A percentile compares a stretch with the other conserved stretches of the same genome.
Evolutionary conservation across 2,329 filamentous ascomycete species (phyloP).

Genomic region (Pyricularia sp.): DNA sequence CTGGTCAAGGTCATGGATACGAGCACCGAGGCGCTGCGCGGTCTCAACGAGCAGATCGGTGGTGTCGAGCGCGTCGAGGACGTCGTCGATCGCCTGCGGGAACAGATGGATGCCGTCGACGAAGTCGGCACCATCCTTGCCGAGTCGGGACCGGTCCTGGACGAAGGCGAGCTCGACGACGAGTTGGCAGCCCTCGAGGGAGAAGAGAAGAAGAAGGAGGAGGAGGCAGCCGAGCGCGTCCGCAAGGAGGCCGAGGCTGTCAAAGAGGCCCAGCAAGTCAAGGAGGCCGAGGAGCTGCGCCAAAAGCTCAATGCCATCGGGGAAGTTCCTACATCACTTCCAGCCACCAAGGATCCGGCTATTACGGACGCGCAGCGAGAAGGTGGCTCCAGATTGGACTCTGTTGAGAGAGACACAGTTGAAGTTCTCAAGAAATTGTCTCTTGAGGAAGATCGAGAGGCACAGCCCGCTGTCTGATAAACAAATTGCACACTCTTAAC

Average conservation of each 20-base stretch:
- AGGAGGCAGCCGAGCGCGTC: constrained; percentile 39
- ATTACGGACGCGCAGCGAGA: not conserved
- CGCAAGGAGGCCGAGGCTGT: constrained; percentile 28
- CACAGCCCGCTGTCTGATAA: constrained; percentile 9
- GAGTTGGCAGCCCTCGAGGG: constrained; percentile 71
- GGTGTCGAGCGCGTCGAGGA: constrained; percentile 66
- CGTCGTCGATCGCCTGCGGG: constrained; percentile 64
- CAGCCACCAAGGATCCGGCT: constrained; percentile 13
- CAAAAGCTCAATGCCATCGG: constrained; percentile 40
- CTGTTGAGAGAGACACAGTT: constrained; percentile 7
- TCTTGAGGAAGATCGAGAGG: constrained; percentile 20
- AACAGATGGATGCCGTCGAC: constrained; percentile 74
- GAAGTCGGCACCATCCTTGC: constrained; percentile 72
- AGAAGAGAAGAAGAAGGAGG: constrained; percentile 44
- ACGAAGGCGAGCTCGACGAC: constrained; percentile 79
- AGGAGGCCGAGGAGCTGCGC: constrained; percentile 36
- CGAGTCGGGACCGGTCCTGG: constrained; percentile 48
- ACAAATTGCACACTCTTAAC: not conserved
- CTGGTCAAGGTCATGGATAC: constrained; percentile 76
- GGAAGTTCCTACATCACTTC: constrained; percentile 18
- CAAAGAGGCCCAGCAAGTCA: constrained; percentile 22
- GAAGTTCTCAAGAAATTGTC: constrained; percentile 22
- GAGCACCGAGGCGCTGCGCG: constrained; percentile 61
- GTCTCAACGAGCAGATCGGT: constrained; percentile 68
- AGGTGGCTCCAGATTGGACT: not conserved